A percentile compares a stretch with the other conserved stretches of the same genome.
Conservation (phyloP, 345 rosid genomes). For the Nephelium lappaceum region DNA sequence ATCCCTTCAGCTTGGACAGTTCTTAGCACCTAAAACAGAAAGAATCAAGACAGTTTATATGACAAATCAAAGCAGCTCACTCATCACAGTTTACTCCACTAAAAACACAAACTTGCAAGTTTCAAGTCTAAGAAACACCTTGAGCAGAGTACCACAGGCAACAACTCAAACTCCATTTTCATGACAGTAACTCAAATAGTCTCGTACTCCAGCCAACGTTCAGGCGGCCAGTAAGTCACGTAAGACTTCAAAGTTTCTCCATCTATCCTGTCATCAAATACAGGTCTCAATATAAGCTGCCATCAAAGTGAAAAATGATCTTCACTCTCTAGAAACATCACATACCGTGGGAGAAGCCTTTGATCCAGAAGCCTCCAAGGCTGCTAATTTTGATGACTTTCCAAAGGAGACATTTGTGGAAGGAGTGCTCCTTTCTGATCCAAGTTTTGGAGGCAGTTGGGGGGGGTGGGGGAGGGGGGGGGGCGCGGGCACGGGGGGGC, state of each 20-base stretch:
- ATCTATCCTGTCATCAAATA: conserved; percentile 62
- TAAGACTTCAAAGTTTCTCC: conserved; percentile 66
- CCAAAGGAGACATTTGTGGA: conserved; percentile 60
- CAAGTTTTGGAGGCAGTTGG: conserved; percentile 53
- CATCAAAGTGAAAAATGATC: neutral
- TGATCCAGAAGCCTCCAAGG: conserved; percentile 83
- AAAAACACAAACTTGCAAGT: neutral
- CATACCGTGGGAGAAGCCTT: conserved; percentile 70
- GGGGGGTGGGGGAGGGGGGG: conserved; percentile 40
- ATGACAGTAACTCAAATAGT: conserved; percentile 82
- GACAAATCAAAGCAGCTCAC: neutral
- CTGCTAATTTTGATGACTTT: conserved; percentile 71
- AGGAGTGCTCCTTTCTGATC: conserved; percentile 59
- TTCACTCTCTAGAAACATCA: conserved; percentile 25
- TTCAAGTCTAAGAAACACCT: conserved; percentile 57
- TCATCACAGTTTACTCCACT: neutral
- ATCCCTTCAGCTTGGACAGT: conserved; percentile 95
- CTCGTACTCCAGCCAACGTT: conserved; percentile 85
- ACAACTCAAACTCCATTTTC: conserved; percentile 67
- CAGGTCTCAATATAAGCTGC: conserved; percentile 21
- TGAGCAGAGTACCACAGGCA: conserved; percentile 88
- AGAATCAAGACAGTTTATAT: conserved; percentile 9
- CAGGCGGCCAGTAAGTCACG: conserved; percentile 67
- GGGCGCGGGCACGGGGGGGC: no score
- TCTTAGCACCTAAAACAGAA: conserved; percentile 60